Conservation (phyloP, 805 yeast genomes). For the Saturnispora dispora region DNA sequence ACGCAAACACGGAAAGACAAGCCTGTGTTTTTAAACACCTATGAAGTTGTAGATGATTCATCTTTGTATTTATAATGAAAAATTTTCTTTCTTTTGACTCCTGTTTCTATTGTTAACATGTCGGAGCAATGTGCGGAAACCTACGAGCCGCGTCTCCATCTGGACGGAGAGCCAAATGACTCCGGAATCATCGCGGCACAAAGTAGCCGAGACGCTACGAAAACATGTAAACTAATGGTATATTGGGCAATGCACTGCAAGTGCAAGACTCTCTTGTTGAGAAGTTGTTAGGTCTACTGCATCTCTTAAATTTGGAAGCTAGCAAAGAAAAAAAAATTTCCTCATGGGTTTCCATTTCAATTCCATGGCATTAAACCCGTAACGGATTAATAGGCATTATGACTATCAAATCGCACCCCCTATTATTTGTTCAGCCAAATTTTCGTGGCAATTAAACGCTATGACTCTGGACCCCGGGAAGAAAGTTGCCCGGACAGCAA, state of each 20-base stretch:
- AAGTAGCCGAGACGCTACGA: not conserved
- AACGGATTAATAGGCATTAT: not conserved
- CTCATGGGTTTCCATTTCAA: not conserved
- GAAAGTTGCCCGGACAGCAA: not conserved
- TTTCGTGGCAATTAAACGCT: not conserved
- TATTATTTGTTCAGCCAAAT: not conserved
- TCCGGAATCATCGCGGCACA: not conserved
- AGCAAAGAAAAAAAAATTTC: not conserved
- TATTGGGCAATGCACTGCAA: no score
- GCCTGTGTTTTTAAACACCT: not conserved
- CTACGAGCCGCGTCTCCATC: not conserved
- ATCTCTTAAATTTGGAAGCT: no score
- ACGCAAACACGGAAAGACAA: not conserved
- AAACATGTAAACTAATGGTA: not conserved
- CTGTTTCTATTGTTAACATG: not conserved
- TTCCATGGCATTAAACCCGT: not conserved
- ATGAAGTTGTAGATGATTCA: not conserved
- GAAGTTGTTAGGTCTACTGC: no score
- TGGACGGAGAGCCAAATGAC: not conserved
- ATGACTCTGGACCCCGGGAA: not conserved
- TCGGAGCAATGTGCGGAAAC: not conserved
- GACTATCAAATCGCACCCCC: not conserved
- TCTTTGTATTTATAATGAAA: not conserved
- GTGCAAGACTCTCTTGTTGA: no score
- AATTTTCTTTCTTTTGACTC: not conserved